Percentiles rank a stretch among this genome's conserved stretches.
Conservation (phyloP, 352 stramenopile species). For the Pythium phragmiticola region DNA sequence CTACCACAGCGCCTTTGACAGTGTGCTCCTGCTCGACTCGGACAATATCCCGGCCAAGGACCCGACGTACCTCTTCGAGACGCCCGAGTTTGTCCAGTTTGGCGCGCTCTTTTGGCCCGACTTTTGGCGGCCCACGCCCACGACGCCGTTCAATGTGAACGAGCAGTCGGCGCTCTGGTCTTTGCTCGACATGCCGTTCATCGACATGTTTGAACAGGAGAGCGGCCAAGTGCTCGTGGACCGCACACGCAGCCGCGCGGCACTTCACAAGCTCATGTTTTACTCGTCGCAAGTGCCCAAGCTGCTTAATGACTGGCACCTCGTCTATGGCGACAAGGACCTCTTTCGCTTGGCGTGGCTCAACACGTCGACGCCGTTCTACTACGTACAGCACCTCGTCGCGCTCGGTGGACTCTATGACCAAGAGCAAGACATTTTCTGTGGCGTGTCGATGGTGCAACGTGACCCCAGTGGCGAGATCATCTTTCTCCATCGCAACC, state of each 20-base stretch:
- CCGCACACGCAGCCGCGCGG: constrained; percentile 31
- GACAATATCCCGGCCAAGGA: constrained; percentile 79
- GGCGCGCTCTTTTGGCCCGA: constrained; percentile 86
- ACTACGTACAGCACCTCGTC: constrained; percentile 60
- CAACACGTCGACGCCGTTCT: constrained; percentile 67
- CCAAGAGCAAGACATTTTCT: constrained; percentile 56
- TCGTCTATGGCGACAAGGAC: constrained; percentile 80
- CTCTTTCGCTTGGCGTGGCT: constrained; percentile 80
- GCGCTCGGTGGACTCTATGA: constrained; percentile 57
- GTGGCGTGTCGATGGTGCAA: constrained; percentile 81
- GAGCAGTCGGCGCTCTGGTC: constrained; percentile 68
- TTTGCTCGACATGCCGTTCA: constrained; percentile 79
- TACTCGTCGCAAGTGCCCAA: constrained; percentile 60
- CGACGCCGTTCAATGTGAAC: constrained; percentile 75
- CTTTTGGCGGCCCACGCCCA: constrained; percentile 65
- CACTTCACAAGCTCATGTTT: constrained; percentile 79
- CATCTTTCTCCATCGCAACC: constrained; percentile 82
- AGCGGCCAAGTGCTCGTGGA: constrained; percentile 78
- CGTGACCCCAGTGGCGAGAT: constrained; percentile 66
- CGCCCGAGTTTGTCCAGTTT: constrained; percentile 51
- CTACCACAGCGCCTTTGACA: constrained; percentile 74
- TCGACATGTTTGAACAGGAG: constrained; percentile 87
- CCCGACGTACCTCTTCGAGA: constrained; percentile 80
- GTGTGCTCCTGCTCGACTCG: constrained; percentile 77
- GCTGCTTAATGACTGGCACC: constrained; percentile 58